Conservation (phyloP, 2,329 filamentous ascomycete species). For the Trichoderma oligosporum region DNA sequence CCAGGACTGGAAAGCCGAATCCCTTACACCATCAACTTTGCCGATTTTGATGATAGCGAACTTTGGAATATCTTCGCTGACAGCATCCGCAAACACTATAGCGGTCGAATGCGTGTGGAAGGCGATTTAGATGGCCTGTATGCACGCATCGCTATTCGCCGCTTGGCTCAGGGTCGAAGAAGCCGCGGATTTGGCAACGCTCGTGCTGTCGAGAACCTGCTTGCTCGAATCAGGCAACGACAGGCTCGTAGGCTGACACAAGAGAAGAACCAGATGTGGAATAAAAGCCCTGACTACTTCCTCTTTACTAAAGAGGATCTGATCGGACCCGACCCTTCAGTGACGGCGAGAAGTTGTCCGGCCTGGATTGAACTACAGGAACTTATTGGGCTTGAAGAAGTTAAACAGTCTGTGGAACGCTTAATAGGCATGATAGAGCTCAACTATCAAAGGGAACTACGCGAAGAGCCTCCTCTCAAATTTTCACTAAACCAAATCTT, state of each 20-base stretch:
- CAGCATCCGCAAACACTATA: conserved; percentile 53
- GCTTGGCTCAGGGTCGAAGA: conserved; percentile 58
- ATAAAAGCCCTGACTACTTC: conserved; percentile 4
- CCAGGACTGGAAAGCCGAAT: conserved; percentile 64
- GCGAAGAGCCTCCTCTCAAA: conserved; percentile 22
- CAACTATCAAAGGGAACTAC: not conserved
- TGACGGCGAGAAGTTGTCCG: not conserved
- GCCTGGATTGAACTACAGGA: not conserved
- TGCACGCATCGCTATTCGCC: conserved; percentile 56
- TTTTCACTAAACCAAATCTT: conserved; percentile 68
- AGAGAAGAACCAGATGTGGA: conserved; percentile 38
- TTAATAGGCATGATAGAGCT: not conserved
- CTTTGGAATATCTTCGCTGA: conserved; percentile 56
- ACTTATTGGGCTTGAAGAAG: conserved; percentile 1
- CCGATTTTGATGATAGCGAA: conserved; percentile 63
- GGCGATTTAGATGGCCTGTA: conserved; percentile 57
- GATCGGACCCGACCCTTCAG: not conserved
- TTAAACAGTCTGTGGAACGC: not conserved
- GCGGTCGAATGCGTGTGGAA: conserved; percentile 54
- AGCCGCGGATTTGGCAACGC: conserved; percentile 69
- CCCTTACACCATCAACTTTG: conserved; percentile 58
- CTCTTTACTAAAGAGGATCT: not conserved
- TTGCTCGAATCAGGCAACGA: conserved; percentile 50
- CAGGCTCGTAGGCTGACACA: conserved; percentile 54
- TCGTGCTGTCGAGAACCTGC: conserved; percentile 58